Evolutionary conservation across 495 filamentous ascomycete species (phyloP).

Genomic region (Cairneyella variabilis): DNA sequence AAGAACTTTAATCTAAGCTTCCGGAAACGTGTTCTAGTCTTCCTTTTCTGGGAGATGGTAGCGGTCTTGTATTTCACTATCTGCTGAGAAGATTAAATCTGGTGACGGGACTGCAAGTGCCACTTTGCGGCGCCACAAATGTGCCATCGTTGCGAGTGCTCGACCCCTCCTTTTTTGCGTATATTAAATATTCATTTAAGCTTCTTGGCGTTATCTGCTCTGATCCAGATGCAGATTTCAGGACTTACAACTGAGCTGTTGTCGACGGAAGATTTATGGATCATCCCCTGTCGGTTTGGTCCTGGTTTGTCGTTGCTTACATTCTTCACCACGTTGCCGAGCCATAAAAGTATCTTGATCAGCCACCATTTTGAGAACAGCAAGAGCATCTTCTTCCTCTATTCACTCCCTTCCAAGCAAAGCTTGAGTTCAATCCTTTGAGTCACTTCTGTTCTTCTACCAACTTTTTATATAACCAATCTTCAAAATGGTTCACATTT

Average conservation of each 20-base stretch:
- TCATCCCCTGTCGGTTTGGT: neutral
- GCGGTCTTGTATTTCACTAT: neutral
- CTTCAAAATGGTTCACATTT: conserved; percentile 19
- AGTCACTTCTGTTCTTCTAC: too few species aligned
- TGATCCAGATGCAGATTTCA: neutral
- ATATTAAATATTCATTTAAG: neutral
- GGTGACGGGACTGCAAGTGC: too few species aligned
- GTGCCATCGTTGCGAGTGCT: too few species aligned
- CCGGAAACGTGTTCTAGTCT: too few species aligned
- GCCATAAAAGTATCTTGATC: conserved; percentile 9
- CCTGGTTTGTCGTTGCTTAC: neutral
- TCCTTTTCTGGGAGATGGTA: too few species aligned
- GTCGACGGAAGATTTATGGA: neutral
- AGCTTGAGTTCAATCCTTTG: neutral
- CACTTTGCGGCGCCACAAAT: too few species aligned
- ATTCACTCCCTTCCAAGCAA: conserved; percentile 1
- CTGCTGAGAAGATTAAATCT: neutral
- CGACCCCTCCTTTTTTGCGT: too few species aligned
- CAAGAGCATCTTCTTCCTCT: conserved; percentile 10
- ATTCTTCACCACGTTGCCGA: too few species aligned
- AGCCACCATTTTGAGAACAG: neutral
- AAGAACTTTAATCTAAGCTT: too few species aligned
- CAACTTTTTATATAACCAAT: neutral
- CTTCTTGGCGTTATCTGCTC: neutral
- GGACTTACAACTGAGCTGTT: neutral